Base-by-base conservation (phyloP, 2,329 filamentous ascomycete species). In the Aspergillus fijiensis region DNA sequence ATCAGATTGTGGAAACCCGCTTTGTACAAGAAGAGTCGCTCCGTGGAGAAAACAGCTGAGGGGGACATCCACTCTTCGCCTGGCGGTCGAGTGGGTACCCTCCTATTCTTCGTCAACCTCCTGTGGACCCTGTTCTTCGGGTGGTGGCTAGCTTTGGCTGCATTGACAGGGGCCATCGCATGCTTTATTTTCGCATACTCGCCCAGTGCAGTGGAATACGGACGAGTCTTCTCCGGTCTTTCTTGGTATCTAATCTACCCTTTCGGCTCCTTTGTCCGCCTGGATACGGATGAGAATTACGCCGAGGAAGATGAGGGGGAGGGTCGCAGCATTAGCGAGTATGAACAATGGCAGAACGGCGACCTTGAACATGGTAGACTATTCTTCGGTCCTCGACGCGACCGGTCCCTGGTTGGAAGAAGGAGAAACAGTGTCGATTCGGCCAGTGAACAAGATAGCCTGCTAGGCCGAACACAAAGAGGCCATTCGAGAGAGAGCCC, bases 1-100 rank as follows among this genome's bases (percentile, higher is more conserved):
- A 98, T 99, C 73, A 88, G 96, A 74, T 91, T 99, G 64, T 99
- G 95, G 95, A 99, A 99, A 77, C 95, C 95, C 49, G 96, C 95
- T 1, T 77, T 99, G 64, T 99, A 99, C 84, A 99, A 99, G 79
- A 99, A 99, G 77, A 89, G 90, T 69, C 88, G 95, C 59, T 99
- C 95, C 1, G 96, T 99, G 42, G 92, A 98, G 75, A 95, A 96
- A 77, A 96, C 89, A 51, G 95, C 95, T 5, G 94, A 98, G 78
- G 93, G 90, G 14, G 95, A 99, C 75, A 98, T 99, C 60, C 95
- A 99, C 79, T 98, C 94, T 3, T 88, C 91, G 1, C 95, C 95
- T 0, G 95, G 95, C 23, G 90, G 91, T 19, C 88, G 87, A 67
- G 94, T 98, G 63, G 94, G 87, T 76, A 86, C 79, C 61, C 93